Evolutionary conservation across 2,329 filamentous ascomycete species (phyloP).

Genomic region (Fusarium hostae): DNA sequence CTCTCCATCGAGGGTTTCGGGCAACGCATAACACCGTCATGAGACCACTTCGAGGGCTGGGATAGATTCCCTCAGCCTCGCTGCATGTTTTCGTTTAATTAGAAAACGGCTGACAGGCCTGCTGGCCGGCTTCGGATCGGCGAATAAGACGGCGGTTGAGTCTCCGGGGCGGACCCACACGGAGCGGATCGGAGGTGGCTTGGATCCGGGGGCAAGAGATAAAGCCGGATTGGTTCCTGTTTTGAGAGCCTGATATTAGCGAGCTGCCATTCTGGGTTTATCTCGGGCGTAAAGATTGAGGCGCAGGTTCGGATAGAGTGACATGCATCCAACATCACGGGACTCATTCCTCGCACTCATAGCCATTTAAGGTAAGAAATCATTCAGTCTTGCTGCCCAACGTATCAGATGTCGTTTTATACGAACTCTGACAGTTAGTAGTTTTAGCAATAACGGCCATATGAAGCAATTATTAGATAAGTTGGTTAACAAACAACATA

Average conservation of each 20-base stretch:
- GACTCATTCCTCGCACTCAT: constrained; percentile 23
- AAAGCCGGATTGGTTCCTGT: neutral
- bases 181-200: constrained; percentile 40
- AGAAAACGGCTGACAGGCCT: constrained; percentile 8
- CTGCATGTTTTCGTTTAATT: constrained; percentile 14
- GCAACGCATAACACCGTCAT: constrained; percentile 10
- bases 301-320: constrained; percentile 16
- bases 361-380: neutral
- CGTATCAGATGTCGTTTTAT: neutral
- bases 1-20: neutral
- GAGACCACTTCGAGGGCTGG: neutral
- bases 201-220: constrained; percentile 28
- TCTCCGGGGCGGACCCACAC: constrained; percentile 23
- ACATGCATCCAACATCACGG: constrained; percentile 17
- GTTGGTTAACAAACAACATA: neutral
- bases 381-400: constrained; percentile 11
- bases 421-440: neutral
- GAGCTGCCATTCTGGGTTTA: constrained; percentile 33
- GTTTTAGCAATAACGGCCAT: neutral
- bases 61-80: constrained; percentile 13
- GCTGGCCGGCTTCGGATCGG: constrained; percentile 10
- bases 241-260: neutral
- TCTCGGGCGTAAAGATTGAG: constrained; percentile 33
- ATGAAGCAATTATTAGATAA: neutral
- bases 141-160: constrained; percentile 30